These are phyloP conservation scores for Trypanosoma avium DNA, from an alignment of 208 protist species.

Conservation along the genomic window DNA sequence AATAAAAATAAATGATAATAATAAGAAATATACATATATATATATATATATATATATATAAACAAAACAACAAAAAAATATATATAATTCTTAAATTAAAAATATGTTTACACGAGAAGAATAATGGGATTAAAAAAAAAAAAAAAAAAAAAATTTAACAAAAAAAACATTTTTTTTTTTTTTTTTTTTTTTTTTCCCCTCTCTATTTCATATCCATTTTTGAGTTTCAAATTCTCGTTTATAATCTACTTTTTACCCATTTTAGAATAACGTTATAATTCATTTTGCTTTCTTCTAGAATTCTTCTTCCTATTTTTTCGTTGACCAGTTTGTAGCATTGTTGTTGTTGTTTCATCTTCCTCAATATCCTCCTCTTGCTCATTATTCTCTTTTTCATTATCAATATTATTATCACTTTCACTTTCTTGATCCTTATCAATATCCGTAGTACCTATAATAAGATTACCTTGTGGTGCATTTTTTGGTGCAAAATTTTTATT, in stretches of 20 bases:
- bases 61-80: too few relatives aligned
- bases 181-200: slow-evolving; percentile 15
- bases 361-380: background rate
- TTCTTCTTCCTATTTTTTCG: slow-evolving; percentile 5
- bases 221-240: too few relatives aligned
- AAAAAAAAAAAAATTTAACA: slow-evolving; percentile 21
- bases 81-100: too few relatives aligned
- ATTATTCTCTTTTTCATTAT: background rate
- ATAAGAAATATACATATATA: too few relatives aligned
- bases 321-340: background rate
- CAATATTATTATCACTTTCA: slow-evolving; percentile 4
- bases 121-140: slow-evolving; percentile 6
- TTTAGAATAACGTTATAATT: too few relatives aligned
- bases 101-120: background rate
- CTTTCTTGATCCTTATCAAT: slow-evolving; percentile 1
- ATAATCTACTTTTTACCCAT: too few relatives aligned
- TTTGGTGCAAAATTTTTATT: slow-evolving; percentile 83
- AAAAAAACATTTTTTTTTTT: slow-evolving; percentile 1
- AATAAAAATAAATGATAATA: too few relatives aligned
- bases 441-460: slow-evolving; percentile 10
- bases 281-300: background rate
- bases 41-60: too few relatives aligned
- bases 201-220: too few relatives aligned
- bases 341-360: background rate
- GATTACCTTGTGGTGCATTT: background rate